A percentile compares a stretch with the other conserved stretches of the same genome.
phyloP scores from a whole-genome alignment of 305 asterid species.

The Striga hermonthica region DNA sequence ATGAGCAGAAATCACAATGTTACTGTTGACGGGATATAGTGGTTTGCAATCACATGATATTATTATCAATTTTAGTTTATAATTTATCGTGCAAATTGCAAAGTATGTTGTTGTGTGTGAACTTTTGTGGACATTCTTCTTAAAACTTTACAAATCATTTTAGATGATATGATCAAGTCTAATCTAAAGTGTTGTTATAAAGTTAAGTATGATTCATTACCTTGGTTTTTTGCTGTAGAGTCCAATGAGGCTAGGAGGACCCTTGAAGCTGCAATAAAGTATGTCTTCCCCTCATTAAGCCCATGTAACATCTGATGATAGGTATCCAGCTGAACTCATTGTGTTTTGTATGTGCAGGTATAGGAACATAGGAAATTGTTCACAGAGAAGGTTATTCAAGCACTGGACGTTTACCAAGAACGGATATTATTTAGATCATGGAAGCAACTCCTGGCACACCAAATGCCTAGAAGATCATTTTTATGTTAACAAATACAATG shows the following conservation, averaged over 20 bases:
- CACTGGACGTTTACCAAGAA: constrained; percentile 76
- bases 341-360: constrained; percentile 54
- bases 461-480: too few species aligned
- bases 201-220: constrained; percentile 18
- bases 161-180: not conserved
- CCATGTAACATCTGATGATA: constrained; percentile 6
- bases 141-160: not conserved
- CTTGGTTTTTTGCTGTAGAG: constrained; percentile 42
- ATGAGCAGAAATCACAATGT: too few species aligned
- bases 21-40: too few species aligned
- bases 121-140: too few species aligned
- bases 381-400: constrained; percentile 73
- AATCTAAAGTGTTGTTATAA: not conserved
- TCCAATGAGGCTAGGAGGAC: constrained; percentile 75
- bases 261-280: constrained; percentile 83
- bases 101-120: too few species aligned
- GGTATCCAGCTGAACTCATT: constrained; percentile 12
- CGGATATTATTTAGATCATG: constrained; percentile 53
- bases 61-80: too few species aligned
- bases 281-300: constrained; percentile 27
- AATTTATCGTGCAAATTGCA: too few species aligned
- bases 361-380: constrained; percentile 73
- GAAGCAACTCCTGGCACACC: not conserved
- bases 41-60: too few species aligned
- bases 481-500: too few species aligned